Conservation (phyloP, 192 early-diverging fungal species). For the Chytriomyces confervae region DNA sequence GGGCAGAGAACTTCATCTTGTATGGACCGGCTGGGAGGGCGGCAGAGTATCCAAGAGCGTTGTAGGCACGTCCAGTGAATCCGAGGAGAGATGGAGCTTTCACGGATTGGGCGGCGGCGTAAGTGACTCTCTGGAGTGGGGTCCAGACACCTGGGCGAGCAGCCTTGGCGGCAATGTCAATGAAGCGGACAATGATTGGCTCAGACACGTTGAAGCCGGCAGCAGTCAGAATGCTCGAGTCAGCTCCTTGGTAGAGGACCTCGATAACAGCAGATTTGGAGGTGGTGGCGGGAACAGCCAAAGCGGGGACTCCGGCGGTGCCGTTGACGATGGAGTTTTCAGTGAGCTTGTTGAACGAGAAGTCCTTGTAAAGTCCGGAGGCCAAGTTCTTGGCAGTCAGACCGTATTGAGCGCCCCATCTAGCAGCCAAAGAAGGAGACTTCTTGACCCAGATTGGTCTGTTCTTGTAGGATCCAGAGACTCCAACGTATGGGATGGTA, state of each 20-base stretch:
- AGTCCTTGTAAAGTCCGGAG: neutral
- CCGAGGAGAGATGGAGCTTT: neutral
- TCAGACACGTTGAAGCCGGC: constrained; percentile 46
- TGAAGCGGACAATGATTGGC: neutral
- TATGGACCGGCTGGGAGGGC: neutral
- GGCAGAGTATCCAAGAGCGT: too few species aligned
- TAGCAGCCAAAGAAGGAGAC: neutral
- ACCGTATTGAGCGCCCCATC: neutral
- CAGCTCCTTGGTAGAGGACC: neutral
- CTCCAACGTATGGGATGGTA: constrained; percentile 33
- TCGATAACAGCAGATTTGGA: neutral
- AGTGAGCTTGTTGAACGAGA: neutral
- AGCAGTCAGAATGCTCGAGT: neutral
- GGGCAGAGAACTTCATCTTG: neutral
- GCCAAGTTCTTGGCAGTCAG: neutral
- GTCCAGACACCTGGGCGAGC: neutral
- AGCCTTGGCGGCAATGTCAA: neutral
- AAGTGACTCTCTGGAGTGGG: constrained; percentile 11
- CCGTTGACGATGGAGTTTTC: neutral
- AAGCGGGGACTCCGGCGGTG: neutral
- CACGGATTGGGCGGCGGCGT: neutral
- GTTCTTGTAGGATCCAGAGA: constrained; percentile 2
- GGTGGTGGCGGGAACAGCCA: neutral
- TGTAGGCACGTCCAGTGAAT: constrained; percentile 20
- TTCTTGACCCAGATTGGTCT: constrained; percentile 2